Evolutionary conservation across 2,329 filamentous ascomycete genomes (phyloP).

Genomic region (Pseudogymnoascus sp.): DNA sequence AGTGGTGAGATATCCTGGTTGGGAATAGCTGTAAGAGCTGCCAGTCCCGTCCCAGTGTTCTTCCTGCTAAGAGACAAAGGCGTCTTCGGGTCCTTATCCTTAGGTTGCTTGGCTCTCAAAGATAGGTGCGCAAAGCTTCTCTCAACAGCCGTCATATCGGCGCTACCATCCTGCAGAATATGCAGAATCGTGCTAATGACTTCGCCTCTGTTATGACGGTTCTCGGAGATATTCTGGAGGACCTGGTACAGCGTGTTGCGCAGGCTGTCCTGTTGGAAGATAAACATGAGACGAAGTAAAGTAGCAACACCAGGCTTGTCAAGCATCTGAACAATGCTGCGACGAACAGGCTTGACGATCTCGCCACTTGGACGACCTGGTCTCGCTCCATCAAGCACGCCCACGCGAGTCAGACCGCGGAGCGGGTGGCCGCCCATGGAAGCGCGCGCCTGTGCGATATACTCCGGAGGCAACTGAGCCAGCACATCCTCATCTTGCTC

Average conservation of each 20-base stretch:
- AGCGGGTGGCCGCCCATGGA: background rate
- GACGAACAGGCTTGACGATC: slow-evolving; percentile 55
- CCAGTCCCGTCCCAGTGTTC: slow-evolving; percentile 47
- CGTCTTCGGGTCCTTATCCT: slow-evolving; percentile 57
- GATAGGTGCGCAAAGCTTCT: slow-evolving; percentile 92
- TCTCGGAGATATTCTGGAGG: slow-evolving; percentile 85
- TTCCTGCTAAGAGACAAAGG: slow-evolving; percentile 72
- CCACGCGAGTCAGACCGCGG: slow-evolving; percentile 31
- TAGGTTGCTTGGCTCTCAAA: slow-evolving; percentile 75
- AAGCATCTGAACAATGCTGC: slow-evolving; percentile 88
- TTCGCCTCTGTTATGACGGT: slow-evolving; percentile 90
- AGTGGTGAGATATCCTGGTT: slow-evolving; percentile 87
- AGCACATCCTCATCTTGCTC: slow-evolving; percentile 87
- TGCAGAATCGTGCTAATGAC: slow-evolving; percentile 87
- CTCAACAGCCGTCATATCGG: slow-evolving; percentile 87
- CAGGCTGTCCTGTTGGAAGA: slow-evolving; percentile 80
- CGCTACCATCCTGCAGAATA: slow-evolving; percentile 90
- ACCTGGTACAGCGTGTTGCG: slow-evolving; percentile 78
- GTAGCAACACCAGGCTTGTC: slow-evolving; percentile 94
- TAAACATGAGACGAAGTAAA: slow-evolving; percentile 96
- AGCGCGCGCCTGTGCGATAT: slow-evolving; percentile 77
- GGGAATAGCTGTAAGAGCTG: slow-evolving; percentile 38
- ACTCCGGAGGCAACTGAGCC: slow-evolving; percentile 72
- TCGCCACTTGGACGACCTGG: slow-evolving; percentile 40
- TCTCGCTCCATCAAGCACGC: slow-evolving; percentile 27